Conservation (phyloP, 257 asterid species). For the Solanum bukasovii region DNA sequence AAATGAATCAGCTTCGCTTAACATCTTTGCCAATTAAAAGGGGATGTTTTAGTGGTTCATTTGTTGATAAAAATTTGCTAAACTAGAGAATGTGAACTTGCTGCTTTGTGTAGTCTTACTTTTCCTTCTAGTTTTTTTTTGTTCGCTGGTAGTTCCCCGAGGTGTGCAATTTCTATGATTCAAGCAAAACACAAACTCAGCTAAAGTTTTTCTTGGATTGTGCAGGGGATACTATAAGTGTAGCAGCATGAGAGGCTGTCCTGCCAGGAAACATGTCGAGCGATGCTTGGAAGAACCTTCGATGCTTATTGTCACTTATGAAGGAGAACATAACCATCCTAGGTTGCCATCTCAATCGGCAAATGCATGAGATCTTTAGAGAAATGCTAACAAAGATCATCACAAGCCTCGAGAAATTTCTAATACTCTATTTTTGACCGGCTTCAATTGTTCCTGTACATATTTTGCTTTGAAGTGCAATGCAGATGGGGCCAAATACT, state of each 20-base stretch:
- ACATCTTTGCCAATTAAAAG: neutral
- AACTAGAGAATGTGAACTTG: neutral
- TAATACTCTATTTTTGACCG: neutral
- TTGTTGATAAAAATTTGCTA: neutral
- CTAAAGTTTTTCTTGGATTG: neutral
- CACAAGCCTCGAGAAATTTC: neutral
- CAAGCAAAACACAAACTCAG: neutral
- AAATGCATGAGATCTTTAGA: neutral
- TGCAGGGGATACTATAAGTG: slow-evolving; percentile 95
- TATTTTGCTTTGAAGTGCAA: slow-evolving; percentile 6
- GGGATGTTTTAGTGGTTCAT: neutral
- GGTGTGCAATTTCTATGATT: neutral
- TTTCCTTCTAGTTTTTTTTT: neutral
- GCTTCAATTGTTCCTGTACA: slow-evolving; percentile 22
- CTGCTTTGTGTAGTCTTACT: neutral
- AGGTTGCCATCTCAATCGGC: slow-evolving; percentile 62
- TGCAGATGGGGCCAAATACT: neutral
- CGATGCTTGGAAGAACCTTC: slow-evolving; percentile 88
- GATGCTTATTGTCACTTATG: slow-evolving; percentile 89
- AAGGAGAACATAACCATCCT: slow-evolving; percentile 89
- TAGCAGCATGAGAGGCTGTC: slow-evolving; percentile 97
- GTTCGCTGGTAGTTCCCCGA: neutral
- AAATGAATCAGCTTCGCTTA: neutral
- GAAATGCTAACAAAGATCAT: neutral
- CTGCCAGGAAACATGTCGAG: slow-evolving; percentile 92